Evolutionary conservation across 2,329 filamentous ascomycete species (phyloP).

Genomic region (Xylaria multiplex): DNA sequence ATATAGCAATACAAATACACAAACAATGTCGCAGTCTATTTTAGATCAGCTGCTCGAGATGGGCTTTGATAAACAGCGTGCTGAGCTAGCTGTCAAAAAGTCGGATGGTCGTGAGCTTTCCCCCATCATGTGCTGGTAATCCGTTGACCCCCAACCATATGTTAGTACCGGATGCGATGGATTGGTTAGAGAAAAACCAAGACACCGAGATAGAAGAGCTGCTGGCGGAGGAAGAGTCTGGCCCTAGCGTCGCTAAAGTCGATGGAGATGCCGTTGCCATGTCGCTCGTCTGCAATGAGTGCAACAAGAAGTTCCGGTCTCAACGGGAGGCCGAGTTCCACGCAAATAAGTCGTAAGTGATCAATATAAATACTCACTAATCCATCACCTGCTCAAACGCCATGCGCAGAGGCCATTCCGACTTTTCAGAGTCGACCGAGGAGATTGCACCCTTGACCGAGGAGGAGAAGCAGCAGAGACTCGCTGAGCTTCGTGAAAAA

Average conservation of each 20-base stretch:
- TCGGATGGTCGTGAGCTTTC: constrained; percentile 75
- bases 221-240: constrained; percentile 65
- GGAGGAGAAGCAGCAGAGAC: constrained; percentile 84
- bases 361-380: not conserved
- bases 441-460: constrained; percentile 91
- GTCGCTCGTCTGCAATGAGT: constrained; percentile 93
- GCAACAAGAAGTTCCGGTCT: constrained; percentile 88
- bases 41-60: constrained; percentile 72
- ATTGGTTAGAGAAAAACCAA: constrained; percentile 94
- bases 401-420: constrained; percentile 74
- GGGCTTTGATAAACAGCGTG: constrained; percentile 85
- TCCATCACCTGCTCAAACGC: constrained; percentile 19
- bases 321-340: constrained; percentile 88
- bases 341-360: constrained; percentile 79
- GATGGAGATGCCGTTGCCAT: constrained; percentile 76
- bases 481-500: constrained; percentile 78
- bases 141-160: constrained; percentile 5
- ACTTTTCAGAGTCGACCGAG: constrained; percentile 94
- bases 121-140: not conserved
- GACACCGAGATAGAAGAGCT: constrained; percentile 89
- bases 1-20: constrained; percentile 30
- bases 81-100: constrained; percentile 85
- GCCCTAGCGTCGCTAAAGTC: constrained; percentile 66
- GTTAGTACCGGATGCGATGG: constrained; percentile 84
- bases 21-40: constrained; percentile 66